Evolutionary conservation across 306 rosid genomes (phyloP).

Genomic region (Sesbania bispinosa): DNA sequence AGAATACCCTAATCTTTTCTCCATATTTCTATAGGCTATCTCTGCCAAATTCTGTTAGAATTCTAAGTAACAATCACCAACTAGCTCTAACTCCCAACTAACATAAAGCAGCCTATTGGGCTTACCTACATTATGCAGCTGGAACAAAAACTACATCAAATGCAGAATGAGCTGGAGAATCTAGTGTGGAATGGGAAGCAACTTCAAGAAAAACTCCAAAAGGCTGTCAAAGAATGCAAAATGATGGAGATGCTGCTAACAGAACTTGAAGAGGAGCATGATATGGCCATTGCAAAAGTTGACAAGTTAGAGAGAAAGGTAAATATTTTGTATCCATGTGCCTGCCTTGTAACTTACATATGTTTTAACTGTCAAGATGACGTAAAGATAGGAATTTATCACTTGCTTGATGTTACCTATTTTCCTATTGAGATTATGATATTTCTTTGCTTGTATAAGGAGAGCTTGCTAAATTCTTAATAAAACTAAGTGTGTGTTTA

Average conservation of each 20-base stretch:
- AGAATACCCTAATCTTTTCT: background rate
- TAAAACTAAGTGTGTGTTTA: no score
- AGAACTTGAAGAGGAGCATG: slow-evolving; percentile 75
- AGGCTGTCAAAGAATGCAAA: slow-evolving; percentile 58
- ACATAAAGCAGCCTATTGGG: slow-evolving; percentile 1
- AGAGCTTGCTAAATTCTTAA: slow-evolving; percentile 5
- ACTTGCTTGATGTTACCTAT: background rate
- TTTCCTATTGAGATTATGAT: background rate
- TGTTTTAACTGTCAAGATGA: background rate
- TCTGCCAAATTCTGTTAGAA: no score
- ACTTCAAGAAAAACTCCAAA: slow-evolving; percentile 47
- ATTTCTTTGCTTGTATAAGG: background rate
- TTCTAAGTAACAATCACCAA: background rate
- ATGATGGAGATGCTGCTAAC: slow-evolving; percentile 58
- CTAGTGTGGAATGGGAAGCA: slow-evolving; percentile 53
- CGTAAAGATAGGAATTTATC: background rate
- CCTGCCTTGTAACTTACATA: background rate
- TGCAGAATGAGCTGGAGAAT: slow-evolving; percentile 53
- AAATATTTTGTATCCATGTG: slow-evolving; percentile 14
- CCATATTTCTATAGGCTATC: background rate
- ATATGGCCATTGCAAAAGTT: slow-evolving; percentile 58
- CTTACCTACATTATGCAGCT: slow-evolving; percentile 48
- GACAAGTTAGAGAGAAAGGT: slow-evolving; percentile 64
- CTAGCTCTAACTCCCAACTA: background rate
- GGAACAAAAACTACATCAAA: slow-evolving; percentile 38